Evolutionary conservation across 306 rosid species (phyloP).

Genomic region (Purshia tridentata): DNA sequence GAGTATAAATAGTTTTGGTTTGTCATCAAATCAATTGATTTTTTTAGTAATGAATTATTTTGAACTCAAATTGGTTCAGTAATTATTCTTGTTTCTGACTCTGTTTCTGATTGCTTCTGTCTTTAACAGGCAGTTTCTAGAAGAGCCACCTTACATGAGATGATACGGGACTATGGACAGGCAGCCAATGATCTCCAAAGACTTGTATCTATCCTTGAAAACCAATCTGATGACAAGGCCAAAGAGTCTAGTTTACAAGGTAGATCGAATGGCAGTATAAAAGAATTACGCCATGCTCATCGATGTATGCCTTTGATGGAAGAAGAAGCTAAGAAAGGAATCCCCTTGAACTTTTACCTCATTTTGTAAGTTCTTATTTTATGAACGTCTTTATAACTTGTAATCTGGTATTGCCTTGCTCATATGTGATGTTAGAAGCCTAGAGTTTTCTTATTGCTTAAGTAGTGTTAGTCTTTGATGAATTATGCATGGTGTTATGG

Average conservation of each 20-base stretch:
- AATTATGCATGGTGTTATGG: neutral
- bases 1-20: neutral
- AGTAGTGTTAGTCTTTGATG: neutral
- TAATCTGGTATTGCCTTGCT: neutral
- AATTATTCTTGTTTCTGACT: conserved; percentile 22
- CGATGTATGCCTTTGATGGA: conserved; percentile 54
- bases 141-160: conserved; percentile 85
- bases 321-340: conserved; percentile 62
- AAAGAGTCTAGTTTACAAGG: conserved; percentile 42
- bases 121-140: conserved; percentile 75
- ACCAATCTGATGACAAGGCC: conserved; percentile 55
- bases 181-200: conserved; percentile 73
- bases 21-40: neutral
- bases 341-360: conserved; percentile 71
- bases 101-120: no score
- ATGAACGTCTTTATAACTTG: conserved; percentile 5
- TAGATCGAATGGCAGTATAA: conserved; percentile 51
- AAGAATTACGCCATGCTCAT: conserved; percentile 67
- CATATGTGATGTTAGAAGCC: conserved; percentile 7
- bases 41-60: neutral
- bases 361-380: conserved; percentile 69
- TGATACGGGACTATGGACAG: conserved; percentile 76
- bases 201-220: conserved; percentile 55
- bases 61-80: neutral
- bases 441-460: neutral